A percentile compares a stretch with the other conserved stretches of the same genome.
Conservation (phyloP, 441 rosid species). For the Gossypium davidsonii region DNA sequence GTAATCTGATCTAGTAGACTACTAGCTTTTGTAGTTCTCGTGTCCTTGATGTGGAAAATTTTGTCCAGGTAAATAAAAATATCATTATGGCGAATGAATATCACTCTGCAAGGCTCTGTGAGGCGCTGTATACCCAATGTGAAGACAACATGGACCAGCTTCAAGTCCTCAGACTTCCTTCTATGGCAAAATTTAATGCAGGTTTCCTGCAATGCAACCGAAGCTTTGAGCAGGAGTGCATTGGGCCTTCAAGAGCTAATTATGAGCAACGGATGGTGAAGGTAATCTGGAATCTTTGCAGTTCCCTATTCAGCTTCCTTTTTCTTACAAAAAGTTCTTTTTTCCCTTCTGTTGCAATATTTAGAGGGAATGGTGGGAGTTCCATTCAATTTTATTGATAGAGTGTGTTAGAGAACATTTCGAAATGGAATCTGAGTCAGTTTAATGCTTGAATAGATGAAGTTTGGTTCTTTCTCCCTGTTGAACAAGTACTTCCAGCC, state of each 20-base stretch:
- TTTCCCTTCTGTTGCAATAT: neutral
- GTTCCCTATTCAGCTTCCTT: neutral
- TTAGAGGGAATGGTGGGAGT: neutral
- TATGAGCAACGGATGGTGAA: slow-evolving; percentile 83
- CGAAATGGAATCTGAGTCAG: neutral
- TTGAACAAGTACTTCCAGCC: neutral
- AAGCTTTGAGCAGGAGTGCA: slow-evolving; percentile 73
- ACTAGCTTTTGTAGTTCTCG: neutral
- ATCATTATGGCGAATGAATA: slow-evolving; percentile 65
- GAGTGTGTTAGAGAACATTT: neutral
- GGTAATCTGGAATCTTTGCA: slow-evolving; percentile 37
- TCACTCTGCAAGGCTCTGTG: slow-evolving; percentile 84
- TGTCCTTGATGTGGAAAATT: slow-evolving; percentile 19
- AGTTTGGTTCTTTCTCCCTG: neutral
- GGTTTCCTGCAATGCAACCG: slow-evolving; percentile 87
- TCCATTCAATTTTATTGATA: neutral
- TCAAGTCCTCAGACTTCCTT: slow-evolving; percentile 94
- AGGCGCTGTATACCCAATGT: slow-evolving; percentile 64
- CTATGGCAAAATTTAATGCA: slow-evolving; percentile 97
- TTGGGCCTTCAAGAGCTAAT: slow-evolving; percentile 81
- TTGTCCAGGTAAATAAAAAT: slow-evolving; percentile 60
- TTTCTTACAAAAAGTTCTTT: neutral
- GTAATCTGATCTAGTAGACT: slow-evolving; percentile 15
- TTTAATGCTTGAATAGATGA: neutral
- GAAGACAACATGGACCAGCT: slow-evolving; percentile 98